Percentiles rank a stretch among this genome's conserved stretches.
Conservation (phyloP, 2,329 filamentous ascomycete species). For the Truncatella angustata region DNA sequence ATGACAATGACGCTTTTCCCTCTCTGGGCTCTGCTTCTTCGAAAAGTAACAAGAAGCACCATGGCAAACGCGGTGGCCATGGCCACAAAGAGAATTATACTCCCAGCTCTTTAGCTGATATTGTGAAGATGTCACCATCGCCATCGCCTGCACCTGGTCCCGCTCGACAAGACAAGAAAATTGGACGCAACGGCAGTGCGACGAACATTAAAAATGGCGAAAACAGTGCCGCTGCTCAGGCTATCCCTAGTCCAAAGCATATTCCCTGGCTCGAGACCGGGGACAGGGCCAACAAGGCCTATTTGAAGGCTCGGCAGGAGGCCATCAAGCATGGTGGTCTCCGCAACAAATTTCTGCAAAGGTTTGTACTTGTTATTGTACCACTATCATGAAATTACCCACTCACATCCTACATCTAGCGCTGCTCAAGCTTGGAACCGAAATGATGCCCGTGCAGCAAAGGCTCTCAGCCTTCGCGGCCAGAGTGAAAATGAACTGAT, state of each 20-base stretch:
- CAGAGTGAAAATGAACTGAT: slow-evolving; percentile 97
- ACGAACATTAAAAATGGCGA: slow-evolving; percentile 66
- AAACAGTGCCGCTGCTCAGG: slow-evolving; percentile 76
- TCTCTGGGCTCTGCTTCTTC: slow-evolving; percentile 73
- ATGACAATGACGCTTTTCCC: slow-evolving; percentile 95
- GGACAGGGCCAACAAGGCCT: slow-evolving; percentile 84
- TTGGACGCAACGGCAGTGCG: slow-evolving; percentile 62
- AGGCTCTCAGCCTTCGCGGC: slow-evolving; percentile 88
- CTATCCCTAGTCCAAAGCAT: slow-evolving; percentile 84
- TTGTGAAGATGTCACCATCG: slow-evolving; percentile 92
- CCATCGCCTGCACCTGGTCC: slow-evolving; percentile 57
- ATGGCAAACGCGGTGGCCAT: slow-evolving; percentile 82
- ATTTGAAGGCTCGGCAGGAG: slow-evolving; percentile 91
- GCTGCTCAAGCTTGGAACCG: slow-evolving; percentile 98
- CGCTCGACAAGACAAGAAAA: slow-evolving; percentile 60
- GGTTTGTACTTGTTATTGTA: slow-evolving; percentile 56
- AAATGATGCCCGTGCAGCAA: slow-evolving; percentile 93
- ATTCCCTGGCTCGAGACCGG: slow-evolving; percentile 97
- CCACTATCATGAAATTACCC: slow-evolving; percentile 1
- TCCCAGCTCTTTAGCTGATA: slow-evolving; percentile 83
- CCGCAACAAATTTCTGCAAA: slow-evolving; percentile 95
- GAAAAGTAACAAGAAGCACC: slow-evolving; percentile 85
- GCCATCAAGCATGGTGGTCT: slow-evolving; percentile 96
- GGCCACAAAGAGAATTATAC: slow-evolving; percentile 64
- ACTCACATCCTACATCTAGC: slow-evolving; percentile 41